phyloP scores from a whole-genome alignment of 805 yeast species.

The Lachancea lanzarotensis region DNA sequence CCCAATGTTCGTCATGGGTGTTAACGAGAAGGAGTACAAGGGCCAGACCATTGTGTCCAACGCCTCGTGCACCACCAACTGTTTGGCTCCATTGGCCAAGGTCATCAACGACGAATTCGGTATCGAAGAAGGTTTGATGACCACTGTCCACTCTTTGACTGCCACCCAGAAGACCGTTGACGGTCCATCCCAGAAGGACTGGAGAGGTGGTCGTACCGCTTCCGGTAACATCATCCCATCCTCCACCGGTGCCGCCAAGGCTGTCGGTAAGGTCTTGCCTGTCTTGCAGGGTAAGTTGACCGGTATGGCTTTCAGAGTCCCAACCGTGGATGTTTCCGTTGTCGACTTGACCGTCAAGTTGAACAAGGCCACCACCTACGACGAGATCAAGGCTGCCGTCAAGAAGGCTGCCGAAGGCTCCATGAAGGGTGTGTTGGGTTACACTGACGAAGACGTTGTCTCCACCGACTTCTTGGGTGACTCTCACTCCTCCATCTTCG shows the following conservation, averaged over 20 bases:
- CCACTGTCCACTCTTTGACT: slow-evolving; percentile 67
- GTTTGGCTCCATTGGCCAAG: slow-evolving; percentile 70
- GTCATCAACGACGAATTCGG: slow-evolving; percentile 60
- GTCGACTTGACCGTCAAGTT: slow-evolving; percentile 66
- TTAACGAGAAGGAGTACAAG: slow-evolving; percentile 54
- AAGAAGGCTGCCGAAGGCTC: slow-evolving; percentile 55
- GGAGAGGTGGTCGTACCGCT: slow-evolving; percentile 80
- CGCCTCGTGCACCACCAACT: slow-evolving; percentile 71
- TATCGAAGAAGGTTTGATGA: slow-evolving; percentile 69
- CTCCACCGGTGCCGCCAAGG: slow-evolving; percentile 73
- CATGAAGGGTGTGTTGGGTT: slow-evolving; percentile 58
- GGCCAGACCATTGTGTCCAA: slow-evolving; percentile 57
- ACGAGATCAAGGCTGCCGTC: slow-evolving; percentile 54
- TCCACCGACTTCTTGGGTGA: slow-evolving; percentile 64
- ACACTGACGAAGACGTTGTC: slow-evolving; percentile 68
- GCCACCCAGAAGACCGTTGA: slow-evolving; percentile 71
- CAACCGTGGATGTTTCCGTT: slow-evolving; percentile 67
- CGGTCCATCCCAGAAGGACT: slow-evolving; percentile 73
- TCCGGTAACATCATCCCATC: slow-evolving; percentile 72
- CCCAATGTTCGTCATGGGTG: slow-evolving; percentile 71
- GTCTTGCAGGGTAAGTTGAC: slow-evolving; percentile 66
- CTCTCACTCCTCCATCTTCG: slow-evolving; percentile 58
- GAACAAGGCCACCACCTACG: slow-evolving; percentile 52
- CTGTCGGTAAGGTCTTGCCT: slow-evolving; percentile 70
- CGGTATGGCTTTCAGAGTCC: slow-evolving; percentile 70